These are phyloP conservation scores for Ceratobasidium sp. DNA, from an alignment of 1,284 basidiomycete genomes.

Conservation along the genomic window DNA sequence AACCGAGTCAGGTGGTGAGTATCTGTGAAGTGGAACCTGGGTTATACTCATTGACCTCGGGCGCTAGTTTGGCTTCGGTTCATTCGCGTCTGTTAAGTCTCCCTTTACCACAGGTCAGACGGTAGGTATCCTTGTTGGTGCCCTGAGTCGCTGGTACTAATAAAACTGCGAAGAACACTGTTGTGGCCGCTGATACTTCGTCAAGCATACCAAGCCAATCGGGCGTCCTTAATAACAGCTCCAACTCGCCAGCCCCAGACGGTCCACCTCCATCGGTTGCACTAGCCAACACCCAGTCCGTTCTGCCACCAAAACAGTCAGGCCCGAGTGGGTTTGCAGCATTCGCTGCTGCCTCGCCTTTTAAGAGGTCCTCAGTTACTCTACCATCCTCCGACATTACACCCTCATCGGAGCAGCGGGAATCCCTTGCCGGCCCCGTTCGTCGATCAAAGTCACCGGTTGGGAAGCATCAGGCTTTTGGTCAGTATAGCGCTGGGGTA, in stretches of 20 bases:
- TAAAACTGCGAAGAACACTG: neutral
- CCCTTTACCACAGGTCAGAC: constrained; percentile 5
- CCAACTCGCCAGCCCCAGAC: neutral
- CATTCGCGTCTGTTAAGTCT: constrained; percentile 29
- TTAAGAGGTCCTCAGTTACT: neutral
- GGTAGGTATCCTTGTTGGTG: neutral
- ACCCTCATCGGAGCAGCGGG: constrained; percentile 1
- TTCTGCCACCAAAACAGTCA: neutral
- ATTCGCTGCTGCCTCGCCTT: constrained; percentile 8
- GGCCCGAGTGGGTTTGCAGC: neutral
- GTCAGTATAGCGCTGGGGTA: constrained; percentile 30
- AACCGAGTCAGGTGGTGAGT: constrained; percentile 15
- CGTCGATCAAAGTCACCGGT: constrained; percentile 37
- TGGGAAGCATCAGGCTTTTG: constrained; percentile 37
- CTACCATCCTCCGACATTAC: neutral
- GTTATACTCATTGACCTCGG: neutral
- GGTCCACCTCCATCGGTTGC: neutral
- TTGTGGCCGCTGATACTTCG: neutral
- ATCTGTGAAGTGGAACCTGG: neutral
- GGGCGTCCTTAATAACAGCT: neutral
- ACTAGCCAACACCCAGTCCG: neutral
- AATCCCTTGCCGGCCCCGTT: constrained; percentile 26
- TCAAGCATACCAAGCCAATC: neutral
- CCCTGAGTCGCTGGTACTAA: no score
- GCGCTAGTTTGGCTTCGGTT: constrained; percentile 27